Conservation (phyloP, 83 land plant species). For the Thuja plicata region DNA sequence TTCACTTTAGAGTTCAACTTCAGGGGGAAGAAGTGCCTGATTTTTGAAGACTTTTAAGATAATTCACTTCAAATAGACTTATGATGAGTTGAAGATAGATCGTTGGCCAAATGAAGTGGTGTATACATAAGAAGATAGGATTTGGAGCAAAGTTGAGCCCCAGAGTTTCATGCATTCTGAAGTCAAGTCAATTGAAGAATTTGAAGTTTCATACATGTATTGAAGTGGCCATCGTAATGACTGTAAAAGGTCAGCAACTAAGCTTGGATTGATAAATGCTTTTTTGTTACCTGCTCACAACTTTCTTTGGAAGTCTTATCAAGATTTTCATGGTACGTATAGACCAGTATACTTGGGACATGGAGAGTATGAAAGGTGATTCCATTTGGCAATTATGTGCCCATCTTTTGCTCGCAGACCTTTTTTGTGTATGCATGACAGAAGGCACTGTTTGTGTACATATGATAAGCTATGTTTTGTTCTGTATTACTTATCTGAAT, state of each 20-base stretch:
- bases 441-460: not conserved
- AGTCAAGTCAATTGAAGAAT: conserved; percentile 27
- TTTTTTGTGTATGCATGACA: conserved; percentile 4
- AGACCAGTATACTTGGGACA: conserved; percentile 12
- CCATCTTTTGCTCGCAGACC: conserved; percentile 4
- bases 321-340: conserved; percentile 20
- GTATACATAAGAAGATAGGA: conserved; percentile 33
- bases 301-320: conserved; percentile 17
- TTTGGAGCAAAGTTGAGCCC: conserved; percentile 33
- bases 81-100: conserved; percentile 38
- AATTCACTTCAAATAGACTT: conserved; percentile 18
- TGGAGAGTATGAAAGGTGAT: conserved; percentile 8
- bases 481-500: not conserved
- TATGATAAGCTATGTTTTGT: not conserved
- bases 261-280: conserved; percentile 19
- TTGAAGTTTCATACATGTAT: conserved; percentile 27
- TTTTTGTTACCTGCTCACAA: not conserved
- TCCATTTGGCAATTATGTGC: not conserved
- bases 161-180: conserved; percentile 16
- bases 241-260: conserved; percentile 20
- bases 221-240: conserved; percentile 31
- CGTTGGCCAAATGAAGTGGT: conserved; percentile 34
- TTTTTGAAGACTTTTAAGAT: conserved; percentile 31
- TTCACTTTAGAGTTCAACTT: conserved; percentile 18
- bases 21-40: conserved; percentile 26